phyloP scores from a whole-genome alignment of 176 grass and related monocot species.

The Juncus effusus region DNA sequence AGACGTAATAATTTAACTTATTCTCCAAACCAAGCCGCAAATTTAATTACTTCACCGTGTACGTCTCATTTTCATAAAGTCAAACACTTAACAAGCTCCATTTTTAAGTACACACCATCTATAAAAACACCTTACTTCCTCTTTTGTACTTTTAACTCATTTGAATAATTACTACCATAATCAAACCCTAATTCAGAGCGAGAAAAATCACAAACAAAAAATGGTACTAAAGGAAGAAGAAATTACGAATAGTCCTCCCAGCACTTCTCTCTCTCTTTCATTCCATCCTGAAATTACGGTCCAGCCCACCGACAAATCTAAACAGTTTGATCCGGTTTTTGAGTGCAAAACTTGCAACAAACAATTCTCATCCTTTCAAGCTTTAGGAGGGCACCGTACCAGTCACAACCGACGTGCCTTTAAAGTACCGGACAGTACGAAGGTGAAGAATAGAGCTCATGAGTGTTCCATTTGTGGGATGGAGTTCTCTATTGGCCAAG shows the following conservation, averaged over 20 bases:
- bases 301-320: neutral
- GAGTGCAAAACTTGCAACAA: constrained; percentile 29
- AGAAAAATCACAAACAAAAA: neutral
- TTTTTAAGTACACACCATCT: neutral
- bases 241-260: neutral
- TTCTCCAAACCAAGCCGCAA: constrained; percentile 4
- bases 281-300: neutral
- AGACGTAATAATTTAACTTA: constrained; percentile 3
- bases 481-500: constrained; percentile 80
- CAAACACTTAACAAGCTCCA: neutral
- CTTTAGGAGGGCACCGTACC: constrained; percentile 21
- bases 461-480: constrained; percentile 73
- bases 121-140: neutral
- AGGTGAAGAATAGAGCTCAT: constrained; percentile 34
- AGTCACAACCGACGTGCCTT: constrained; percentile 35
- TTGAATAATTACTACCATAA: neutral
- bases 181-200: neutral
- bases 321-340: neutral
- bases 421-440: neutral
- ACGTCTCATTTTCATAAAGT: constrained; percentile 7
- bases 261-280: constrained; percentile 2
- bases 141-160: neutral
- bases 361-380: constrained; percentile 20
- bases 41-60: constrained; percentile 11
- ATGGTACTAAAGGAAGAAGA: constrained; percentile 2